Evolutionary conservation across 352 stramenopile genomes (phyloP), one percentile per base, ranked within the genome.

Genomic region (Globisporangium paroecandrum): DNA sequence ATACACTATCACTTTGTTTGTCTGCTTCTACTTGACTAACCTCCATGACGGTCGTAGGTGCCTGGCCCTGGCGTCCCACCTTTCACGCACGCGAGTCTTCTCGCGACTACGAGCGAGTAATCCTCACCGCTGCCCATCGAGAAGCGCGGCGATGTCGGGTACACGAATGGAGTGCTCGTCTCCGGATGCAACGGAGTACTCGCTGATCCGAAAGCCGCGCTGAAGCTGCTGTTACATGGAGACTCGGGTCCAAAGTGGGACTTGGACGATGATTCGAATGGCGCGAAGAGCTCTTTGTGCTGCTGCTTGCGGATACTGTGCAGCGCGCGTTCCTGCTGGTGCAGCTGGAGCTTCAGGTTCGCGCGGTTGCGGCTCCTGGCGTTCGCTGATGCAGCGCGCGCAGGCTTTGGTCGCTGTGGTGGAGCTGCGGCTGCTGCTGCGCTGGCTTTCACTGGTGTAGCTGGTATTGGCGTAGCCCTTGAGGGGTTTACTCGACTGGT

Each of bases 1-100:
- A n/a, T 46, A 46, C 18, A 15, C 12, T 46, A 46, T 18, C 13
- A 46, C 2, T 1, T 43, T 18, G 36, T 43, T 43, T 43, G 36
- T 43, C 36, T 43, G 29, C 4, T 32, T 32, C 3, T 32, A 43
- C 36, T 20, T 36, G 12, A 2, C 29, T 60, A 84, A 1, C 73
- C 77, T 12, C 77, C 72, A 25, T 69, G 46, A 0, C 78, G 70
- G 41, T 86, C 70, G 47, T 83, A 82, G 7, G 77, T 74, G 7
- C 77, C 77, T 64, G 77, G 77, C 8, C 73, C 75, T 18, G 78
- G 75, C 1, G 57, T 64, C 5, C 57, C 15, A 0, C 77, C 77
- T 12, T 65, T 76, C 2, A 70, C 73, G n/a, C 69, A 53, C 10
- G 58, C 29, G 9, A 84, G 63, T 49, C 78, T 65, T 36, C 66